These are phyloP conservation scores for Phialophora tarda DNA, from an alignment of 2,329 filamentous ascomycete species.

Conservation along the genomic window DNA sequence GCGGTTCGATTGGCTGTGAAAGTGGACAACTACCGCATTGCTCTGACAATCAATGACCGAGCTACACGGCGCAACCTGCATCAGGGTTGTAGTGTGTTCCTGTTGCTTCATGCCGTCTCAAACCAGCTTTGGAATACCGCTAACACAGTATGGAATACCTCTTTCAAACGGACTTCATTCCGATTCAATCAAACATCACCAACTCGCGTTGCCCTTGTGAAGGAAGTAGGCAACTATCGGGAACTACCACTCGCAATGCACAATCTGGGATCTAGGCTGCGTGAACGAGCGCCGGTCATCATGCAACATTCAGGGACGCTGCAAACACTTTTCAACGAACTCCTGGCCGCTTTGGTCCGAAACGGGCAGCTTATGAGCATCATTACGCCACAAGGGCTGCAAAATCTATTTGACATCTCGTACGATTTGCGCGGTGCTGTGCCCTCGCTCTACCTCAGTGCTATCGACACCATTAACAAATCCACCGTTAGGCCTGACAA, in stretches of 20 bases:
- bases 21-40: conserved; percentile 34
- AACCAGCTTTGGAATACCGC: conserved; percentile 44
- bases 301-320: conserved; percentile 25
- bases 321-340: conserved; percentile 13
- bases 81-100: conserved; percentile 42
- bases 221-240: conserved; percentile 22
- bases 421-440: conserved; percentile 14
- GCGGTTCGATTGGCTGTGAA: conserved; percentile 30
- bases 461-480: conserved; percentile 44
- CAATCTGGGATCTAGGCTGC: conserved; percentile 20
- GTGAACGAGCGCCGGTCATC: conserved; percentile 16
- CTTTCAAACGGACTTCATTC: conserved; percentile 10
- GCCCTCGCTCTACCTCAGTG: conserved; percentile 22
- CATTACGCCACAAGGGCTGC: conserved; percentile 32
- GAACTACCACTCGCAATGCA: conserved; percentile 28
- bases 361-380: conserved; percentile 32
- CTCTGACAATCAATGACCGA: conserved; percentile 51
- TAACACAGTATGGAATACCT: conserved; percentile 43
- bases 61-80: conserved; percentile 43
- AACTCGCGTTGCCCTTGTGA: conserved; percentile 20
- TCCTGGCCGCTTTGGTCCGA: conserved; percentile 24
- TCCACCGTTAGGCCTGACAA: conserved; percentile 38
- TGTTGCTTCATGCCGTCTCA: conserved; percentile 44
- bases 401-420: conserved; percentile 31
- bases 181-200: conserved; percentile 34